Conservation (phyloP, 2,329 filamentous ascomycete species). For the Gaeumannomyces sp. region DNA sequence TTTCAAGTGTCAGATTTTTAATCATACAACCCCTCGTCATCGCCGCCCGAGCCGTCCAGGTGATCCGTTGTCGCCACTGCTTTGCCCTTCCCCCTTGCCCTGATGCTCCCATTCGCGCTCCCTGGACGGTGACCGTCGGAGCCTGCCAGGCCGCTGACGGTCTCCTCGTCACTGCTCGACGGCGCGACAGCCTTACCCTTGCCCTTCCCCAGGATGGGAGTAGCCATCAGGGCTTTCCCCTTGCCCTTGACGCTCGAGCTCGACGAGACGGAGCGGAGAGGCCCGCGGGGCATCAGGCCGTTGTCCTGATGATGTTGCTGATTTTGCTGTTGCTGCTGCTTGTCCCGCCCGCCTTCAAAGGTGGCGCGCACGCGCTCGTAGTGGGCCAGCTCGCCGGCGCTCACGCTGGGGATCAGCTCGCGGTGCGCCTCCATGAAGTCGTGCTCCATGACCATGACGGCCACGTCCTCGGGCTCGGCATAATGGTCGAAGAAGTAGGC, state of each 20-base stretch:
- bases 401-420: slow-evolving; percentile 91
- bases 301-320: slow-evolving; percentile 8
- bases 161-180: slow-evolving; percentile 32
- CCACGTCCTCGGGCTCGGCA: slow-evolving; percentile 73
- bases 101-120: slow-evolving; percentile 21
- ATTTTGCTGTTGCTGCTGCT: slow-evolving; percentile 32
- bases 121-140: slow-evolving; percentile 24
- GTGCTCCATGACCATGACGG: slow-evolving; percentile 80
- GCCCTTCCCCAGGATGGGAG: slow-evolving; percentile 17
- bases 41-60: slow-evolving; percentile 43
- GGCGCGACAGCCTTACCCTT: slow-evolving; percentile 29
- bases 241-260: slow-evolving; percentile 27
- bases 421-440: slow-evolving; percentile 78
- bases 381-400: slow-evolving; percentile 82
- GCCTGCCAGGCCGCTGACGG: slow-evolving; percentile 20
- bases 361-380: slow-evolving; percentile 77
- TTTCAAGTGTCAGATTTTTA: slow-evolving; percentile 18
- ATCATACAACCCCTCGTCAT: slow-evolving; percentile 50
- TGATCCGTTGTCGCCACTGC: slow-evolving; percentile 39
- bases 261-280: slow-evolving; percentile 23
- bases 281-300: slow-evolving; percentile 14
- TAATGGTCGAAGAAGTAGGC: slow-evolving; percentile 96
- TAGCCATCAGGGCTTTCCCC: slow-evolving; percentile 22
- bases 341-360: slow-evolving; percentile 64
- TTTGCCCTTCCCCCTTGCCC: slow-evolving; percentile 50